phyloP scores from a whole-genome alignment of 2,329 filamentous ascomycete species.

The Penicillium sclerotigenum region DNA sequence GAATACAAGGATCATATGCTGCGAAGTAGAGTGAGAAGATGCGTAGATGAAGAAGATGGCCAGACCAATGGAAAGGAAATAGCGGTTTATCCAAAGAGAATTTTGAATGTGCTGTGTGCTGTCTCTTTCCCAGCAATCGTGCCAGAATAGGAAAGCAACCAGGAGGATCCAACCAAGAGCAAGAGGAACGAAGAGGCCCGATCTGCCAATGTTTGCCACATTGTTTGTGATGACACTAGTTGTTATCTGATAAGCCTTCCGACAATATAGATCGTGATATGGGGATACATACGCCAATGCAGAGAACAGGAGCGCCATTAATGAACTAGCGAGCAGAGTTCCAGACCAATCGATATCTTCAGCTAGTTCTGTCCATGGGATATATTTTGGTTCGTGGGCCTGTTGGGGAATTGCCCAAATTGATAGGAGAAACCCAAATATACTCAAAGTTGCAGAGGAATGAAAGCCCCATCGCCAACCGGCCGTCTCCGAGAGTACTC shows the following conservation, averaged over 20 bases:
- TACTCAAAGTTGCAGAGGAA: conserved; percentile 11
- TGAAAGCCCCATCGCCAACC: conserved; percentile 50
- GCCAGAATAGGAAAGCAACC: conserved; percentile 5
- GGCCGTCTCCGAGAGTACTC: conserved; percentile 46
- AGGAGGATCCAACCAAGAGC: conserved; percentile 5
- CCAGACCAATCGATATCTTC: conserved; percentile 18
- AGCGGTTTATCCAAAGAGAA: conserved; percentile 4
- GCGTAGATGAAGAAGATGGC: conserved; percentile 2
- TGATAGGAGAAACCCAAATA: conserved; percentile 1
- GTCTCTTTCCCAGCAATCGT: conserved; percentile 7
- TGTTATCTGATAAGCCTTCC: not conserved
- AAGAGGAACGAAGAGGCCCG: conserved; percentile 4
- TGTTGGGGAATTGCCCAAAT: conserved; percentile 8
- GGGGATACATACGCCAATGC: conserved; percentile 14
- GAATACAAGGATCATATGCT: conserved; percentile 5
- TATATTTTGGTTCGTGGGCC: not conserved
- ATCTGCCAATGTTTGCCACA: not conserved
- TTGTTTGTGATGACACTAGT: conserved; percentile 6
- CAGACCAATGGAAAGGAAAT: conserved; percentile 1
- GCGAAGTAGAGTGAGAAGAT: not conserved
- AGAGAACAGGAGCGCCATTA: conserved; percentile 11
- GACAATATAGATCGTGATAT: not conserved
- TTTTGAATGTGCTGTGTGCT: not conserved
- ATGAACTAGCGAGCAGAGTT: conserved; percentile 4
- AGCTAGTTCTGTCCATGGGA: not conserved